Conservation (phyloP, 2,329 filamentous ascomycete genomes). For the Fusarium robinianum region DNA sequence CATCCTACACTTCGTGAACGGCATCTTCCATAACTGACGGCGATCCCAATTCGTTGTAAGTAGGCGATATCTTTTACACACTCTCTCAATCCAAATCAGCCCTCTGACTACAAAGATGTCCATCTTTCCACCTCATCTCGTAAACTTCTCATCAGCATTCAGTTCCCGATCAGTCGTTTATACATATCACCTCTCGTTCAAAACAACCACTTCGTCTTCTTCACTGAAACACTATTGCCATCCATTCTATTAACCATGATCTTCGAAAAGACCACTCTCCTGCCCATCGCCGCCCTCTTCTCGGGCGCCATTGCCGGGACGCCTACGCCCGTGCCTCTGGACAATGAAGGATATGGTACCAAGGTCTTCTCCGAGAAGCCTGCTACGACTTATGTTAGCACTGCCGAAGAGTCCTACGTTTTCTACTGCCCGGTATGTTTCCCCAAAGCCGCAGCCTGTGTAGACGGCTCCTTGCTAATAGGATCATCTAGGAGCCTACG, state of each 20-base stretch:
- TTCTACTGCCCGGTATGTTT: slow-evolving; percentile 51
- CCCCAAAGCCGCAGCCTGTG: no score
- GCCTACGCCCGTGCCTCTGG: not conserved
- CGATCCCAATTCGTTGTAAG: not conserved
- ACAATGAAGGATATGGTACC: no score
- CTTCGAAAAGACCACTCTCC: no score
- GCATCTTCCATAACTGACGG: not conserved
- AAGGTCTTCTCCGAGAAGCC: slow-evolving; percentile 31
- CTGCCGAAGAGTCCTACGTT: slow-evolving; percentile 45
- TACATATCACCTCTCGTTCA: not conserved
- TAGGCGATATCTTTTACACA: not conserved
- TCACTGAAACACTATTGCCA: not conserved
- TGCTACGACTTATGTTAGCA: slow-evolving; percentile 34
- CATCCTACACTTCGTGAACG: no score
- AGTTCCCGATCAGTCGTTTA: not conserved
- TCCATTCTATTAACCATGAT: no score
- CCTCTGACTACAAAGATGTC: slow-evolving; percentile 1
- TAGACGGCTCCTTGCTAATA: no score
- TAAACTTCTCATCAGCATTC: not conserved
- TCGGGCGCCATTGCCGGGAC: slow-evolving; percentile 5
- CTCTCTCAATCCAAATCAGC: no score
- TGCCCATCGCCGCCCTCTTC: no score
- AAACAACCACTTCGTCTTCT: not conserved
- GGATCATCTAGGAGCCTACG: slow-evolving; percentile 34
- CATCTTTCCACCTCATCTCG: not conserved